phyloP scores from a whole-genome alignment of 2,329 filamentous ascomycete species.

The Cytospora leucostoma region DNA sequence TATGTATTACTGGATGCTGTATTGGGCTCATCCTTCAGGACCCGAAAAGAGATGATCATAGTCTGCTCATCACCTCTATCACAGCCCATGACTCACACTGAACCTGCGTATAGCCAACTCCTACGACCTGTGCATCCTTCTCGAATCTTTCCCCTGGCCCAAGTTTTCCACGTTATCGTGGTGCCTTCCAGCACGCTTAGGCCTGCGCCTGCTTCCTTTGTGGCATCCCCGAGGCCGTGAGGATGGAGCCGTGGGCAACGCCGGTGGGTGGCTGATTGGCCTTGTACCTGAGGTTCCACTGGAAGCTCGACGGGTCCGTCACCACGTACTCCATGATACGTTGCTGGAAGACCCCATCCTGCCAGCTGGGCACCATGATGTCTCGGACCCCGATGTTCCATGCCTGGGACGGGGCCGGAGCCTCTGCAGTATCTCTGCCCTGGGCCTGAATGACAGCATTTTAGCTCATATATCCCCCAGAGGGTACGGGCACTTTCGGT shows the following conservation, averaged over 20 bases:
- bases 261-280: constrained; percentile 14
- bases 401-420: constrained; percentile 32
- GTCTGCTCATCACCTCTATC: no score
- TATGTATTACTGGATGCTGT: no score
- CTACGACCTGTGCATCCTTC: not conserved
- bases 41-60: no score
- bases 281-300: constrained; percentile 43
- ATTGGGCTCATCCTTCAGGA: no score
- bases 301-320: constrained; percentile 39
- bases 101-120: no score
- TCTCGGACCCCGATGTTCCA: constrained; percentile 40
- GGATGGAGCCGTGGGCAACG: constrained; percentile 15
- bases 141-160: not conserved
- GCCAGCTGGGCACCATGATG: constrained; percentile 48
- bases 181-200: not conserved
- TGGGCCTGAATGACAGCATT: constrained; percentile 42
- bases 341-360: constrained; percentile 50
- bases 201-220: not conserved
- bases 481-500: no score
- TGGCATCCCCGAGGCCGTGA: not conserved
- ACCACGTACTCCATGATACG: constrained; percentile 49
- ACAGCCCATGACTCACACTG: no score
- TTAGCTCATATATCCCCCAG: not conserved
- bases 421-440: constrained; percentile 48
- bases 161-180: not conserved